Conservation (phyloP, 2,329 filamentous ascomycete genomes). For the Aulographum hederae region DNA sequence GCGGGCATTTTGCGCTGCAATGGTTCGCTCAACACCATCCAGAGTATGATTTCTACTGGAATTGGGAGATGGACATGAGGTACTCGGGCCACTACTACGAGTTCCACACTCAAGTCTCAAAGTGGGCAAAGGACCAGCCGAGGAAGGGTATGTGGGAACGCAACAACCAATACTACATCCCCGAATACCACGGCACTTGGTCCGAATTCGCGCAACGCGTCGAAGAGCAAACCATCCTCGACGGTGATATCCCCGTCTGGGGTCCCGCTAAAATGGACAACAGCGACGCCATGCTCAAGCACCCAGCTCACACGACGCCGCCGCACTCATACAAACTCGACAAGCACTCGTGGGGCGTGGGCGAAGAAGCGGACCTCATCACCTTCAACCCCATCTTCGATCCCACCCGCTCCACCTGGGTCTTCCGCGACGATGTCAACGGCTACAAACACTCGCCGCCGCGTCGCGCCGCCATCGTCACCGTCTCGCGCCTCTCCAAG, state of each 20-base stretch:
- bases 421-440: constrained; percentile 49
- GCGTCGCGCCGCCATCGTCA: constrained; percentile 60
- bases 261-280: constrained; percentile 32
- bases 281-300: constrained; percentile 31
- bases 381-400: constrained; percentile 68
- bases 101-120: constrained; percentile 46
- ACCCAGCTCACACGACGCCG: constrained; percentile 44
- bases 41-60: constrained; percentile 46
- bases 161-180: constrained; percentile 55
- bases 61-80: constrained; percentile 79
- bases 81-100: constrained; percentile 73
- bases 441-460: constrained; percentile 48
- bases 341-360: constrained; percentile 57
- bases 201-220: constrained; percentile 48
- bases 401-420: constrained; percentile 53
- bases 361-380: constrained; percentile 57
- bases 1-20: constrained; percentile 30
- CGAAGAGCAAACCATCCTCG: constrained; percentile 36
- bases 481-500: constrained; percentile 55
- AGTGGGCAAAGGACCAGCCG: constrained; percentile 49
- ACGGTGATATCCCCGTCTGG: constrained; percentile 40
- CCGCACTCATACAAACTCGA: constrained; percentile 41
- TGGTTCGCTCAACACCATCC: constrained; percentile 32
- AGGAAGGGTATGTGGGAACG: constrained; percentile 59
- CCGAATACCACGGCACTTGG: constrained; percentile 47